Conservation (phyloP, 441 rosid species). For the Croton laevigatus region DNA sequence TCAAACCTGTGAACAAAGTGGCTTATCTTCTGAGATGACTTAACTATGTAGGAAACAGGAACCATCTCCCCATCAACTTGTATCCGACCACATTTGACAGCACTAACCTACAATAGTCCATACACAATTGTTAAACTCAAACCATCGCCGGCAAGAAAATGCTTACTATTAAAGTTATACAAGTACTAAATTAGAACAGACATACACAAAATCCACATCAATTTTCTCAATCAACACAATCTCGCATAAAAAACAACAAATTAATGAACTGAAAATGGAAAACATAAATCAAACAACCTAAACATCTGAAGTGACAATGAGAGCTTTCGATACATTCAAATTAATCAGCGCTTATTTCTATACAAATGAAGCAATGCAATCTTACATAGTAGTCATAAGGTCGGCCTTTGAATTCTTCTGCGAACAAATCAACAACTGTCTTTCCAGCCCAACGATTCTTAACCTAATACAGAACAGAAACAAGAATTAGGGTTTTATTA, state of each 20-base stretch:
- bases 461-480: conserved; percentile 39
- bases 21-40: conserved; percentile 76
- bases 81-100: conserved; percentile 80
- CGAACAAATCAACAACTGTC: conserved; percentile 79
- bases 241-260: no score
- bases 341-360: not conserved
- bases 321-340: not conserved
- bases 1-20: conserved; percentile 83
- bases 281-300: not conserved
- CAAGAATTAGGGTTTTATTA: conserved; percentile 13
- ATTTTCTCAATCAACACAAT: not conserved
- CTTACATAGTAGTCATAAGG: conserved; percentile 78
- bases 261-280: not conserved
- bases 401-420: conserved; percentile 83
- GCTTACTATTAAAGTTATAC: not conserved
- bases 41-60: conserved; percentile 71
- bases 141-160: not conserved
- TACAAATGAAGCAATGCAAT: not conserved
- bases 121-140: not conserved
- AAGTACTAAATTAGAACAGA: not conserved
- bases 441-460: conserved; percentile 92
- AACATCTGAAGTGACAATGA: not conserved
- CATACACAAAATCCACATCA: no score
- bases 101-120: conserved; percentile 53
- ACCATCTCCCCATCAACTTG: conserved; percentile 77